A percentile compares a stretch with the other conserved stretches of the same genome.
These are phyloP conservation scores for Fusarium agapanthi DNA, from an alignment of 2,329 filamentous ascomycete genomes.

Conservation along the genomic window DNA sequence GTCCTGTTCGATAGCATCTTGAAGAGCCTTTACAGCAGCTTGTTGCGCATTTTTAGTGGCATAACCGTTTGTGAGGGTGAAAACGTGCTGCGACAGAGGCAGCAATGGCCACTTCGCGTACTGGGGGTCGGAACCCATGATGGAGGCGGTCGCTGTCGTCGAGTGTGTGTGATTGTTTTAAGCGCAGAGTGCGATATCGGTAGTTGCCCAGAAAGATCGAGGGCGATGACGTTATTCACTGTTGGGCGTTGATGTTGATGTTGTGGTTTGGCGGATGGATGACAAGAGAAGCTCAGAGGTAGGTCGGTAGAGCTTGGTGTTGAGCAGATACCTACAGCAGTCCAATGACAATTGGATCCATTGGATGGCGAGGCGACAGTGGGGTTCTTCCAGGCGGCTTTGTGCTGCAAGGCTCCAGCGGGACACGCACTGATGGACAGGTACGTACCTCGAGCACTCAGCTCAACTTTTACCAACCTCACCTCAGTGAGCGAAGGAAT, in stretches of 20 bases:
- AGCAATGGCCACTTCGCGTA: constrained; percentile 87
- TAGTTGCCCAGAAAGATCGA: background rate
- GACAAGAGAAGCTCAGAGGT: constrained; percentile 37
- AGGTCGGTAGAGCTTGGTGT: constrained; percentile 32
- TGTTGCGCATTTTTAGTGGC: constrained; percentile 73
- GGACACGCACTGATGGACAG: constrained; percentile 40
- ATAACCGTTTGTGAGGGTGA: constrained; percentile 84
- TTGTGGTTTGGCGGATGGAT: constrained; percentile 35
- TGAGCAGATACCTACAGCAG: constrained; percentile 18
- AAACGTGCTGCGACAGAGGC: constrained; percentile 84
- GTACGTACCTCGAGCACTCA: constrained; percentile 7
- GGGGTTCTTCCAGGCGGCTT: constrained; percentile 14
- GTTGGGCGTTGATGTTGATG: constrained; percentile 8
- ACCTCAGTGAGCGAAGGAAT: background rate
- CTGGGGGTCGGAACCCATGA: constrained; percentile 83
- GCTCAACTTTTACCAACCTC: background rate
- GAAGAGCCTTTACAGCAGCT: constrained; percentile 74
- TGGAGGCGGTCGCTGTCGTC: constrained; percentile 46
- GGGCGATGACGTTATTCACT: background rate
- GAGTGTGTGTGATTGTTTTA: constrained; percentile 39
- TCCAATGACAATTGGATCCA: constrained; percentile 22
- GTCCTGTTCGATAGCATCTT: constrained; percentile 83
- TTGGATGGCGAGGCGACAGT: constrained; percentile 38
- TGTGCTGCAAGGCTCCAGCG: constrained; percentile 45
- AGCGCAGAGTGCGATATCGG: background rate